Percentiles rank a stretch among this genome's conserved stretches.
phyloP scores from a whole-genome alignment of 129 eudicot genomes.

The Mikania micrantha region DNA sequence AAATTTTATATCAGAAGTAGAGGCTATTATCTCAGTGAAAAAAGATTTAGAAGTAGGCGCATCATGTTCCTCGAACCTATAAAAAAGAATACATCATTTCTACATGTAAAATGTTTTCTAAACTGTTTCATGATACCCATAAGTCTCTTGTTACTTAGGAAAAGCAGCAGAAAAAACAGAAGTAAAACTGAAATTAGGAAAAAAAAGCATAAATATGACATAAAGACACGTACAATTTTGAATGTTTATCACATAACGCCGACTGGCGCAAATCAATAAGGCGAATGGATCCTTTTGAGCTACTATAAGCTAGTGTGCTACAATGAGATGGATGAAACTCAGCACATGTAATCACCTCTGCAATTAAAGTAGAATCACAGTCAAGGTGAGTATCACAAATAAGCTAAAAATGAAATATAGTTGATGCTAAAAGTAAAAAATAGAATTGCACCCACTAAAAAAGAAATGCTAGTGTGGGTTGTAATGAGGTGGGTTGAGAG shows the following conservation, averaged over 20 bases:
- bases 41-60: constrained; percentile 97
- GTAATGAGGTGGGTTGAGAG: not conserved
- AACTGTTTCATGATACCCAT: not conserved
- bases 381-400: constrained; percentile 10
- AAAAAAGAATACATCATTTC: not conserved
- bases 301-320: constrained; percentile 91
- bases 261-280: constrained; percentile 97
- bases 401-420: not conserved
- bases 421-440: not conserved
- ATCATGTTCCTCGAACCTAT: constrained; percentile 94
- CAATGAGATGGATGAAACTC: constrained; percentile 97
- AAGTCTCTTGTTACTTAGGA: not conserved
- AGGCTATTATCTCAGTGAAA: constrained; percentile 97
- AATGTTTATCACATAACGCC: constrained; percentile 88
- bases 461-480: not conserved
- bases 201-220: not conserved
- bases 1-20: constrained; percentile 94
- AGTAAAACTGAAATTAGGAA: not conserved
- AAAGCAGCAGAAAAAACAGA: not conserved
- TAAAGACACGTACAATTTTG: constrained; percentile 71
- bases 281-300: constrained; percentile 97
- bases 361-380: constrained; percentile 10
- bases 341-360: constrained; percentile 98
- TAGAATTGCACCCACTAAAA: not conserved
- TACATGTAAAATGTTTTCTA: not conserved